These are phyloP conservation scores for Ogataea salicorniae DNA, from an alignment of 805 yeast species.

Conservation along the genomic window DNA sequence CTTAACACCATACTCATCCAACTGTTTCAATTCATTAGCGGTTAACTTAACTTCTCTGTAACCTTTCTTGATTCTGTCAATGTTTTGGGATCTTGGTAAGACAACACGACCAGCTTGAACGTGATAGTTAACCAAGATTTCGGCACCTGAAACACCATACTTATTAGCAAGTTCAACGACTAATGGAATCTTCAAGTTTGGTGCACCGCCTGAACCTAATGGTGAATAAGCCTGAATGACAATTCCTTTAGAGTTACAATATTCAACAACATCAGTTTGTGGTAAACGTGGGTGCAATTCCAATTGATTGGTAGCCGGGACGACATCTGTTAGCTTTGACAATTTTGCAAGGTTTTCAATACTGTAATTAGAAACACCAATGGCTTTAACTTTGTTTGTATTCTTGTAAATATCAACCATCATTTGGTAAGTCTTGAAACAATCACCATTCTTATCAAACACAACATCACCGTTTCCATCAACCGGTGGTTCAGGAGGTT, in stretches of 20 bases:
- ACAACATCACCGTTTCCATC: conserved; percentile 41
- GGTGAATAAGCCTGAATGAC: conserved; percentile 55
- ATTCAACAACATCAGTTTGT: conserved; percentile 36
- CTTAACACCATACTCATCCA: conserved; percentile 27
- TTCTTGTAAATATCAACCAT: conserved; percentile 65
- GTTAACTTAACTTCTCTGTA: conserved; percentile 33
- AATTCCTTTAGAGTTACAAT: conserved; percentile 33
- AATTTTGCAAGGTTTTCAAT: conserved; percentile 35
- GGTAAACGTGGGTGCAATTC: conserved; percentile 45
- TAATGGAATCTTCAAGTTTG: conserved; percentile 47
- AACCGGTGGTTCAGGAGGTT: conserved; percentile 30
- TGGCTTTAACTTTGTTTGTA: conserved; percentile 42
- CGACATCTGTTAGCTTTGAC: conserved; percentile 38
- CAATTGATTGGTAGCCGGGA: conserved; percentile 53
- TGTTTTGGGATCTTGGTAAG: conserved; percentile 67
- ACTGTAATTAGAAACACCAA: conserved; percentile 57
- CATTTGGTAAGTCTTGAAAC: conserved; percentile 63
- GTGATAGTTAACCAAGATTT: conserved; percentile 59
- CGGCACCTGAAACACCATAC: conserved; percentile 48
- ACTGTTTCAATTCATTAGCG: conserved; percentile 30
- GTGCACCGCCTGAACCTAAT: conserved; percentile 62
- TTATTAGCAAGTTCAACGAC: conserved; percentile 52
- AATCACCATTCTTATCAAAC: conserved; percentile 82
- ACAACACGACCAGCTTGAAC: conserved; percentile 55
- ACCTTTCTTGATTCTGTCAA: conserved; percentile 50